phyloP scores from a whole-genome alignment of 371 early-diverging fungal genomes.

The Mucor indicus region DNA sequence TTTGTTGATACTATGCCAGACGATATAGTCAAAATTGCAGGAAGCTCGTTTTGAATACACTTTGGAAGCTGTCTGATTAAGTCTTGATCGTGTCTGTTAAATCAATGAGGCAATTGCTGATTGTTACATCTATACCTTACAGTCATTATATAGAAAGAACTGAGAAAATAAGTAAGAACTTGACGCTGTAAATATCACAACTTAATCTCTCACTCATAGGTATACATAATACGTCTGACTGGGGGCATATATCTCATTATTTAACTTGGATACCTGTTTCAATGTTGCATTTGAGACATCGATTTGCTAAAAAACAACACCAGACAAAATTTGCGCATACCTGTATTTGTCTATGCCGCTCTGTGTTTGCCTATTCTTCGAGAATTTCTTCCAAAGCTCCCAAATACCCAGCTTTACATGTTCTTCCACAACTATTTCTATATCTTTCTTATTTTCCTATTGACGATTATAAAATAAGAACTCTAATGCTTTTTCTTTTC shows the following conservation, averaged over 20 bases:
- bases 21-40: too few species aligned
- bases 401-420: slow-evolving; percentile 9
- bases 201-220: too few species aligned
- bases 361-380: slow-evolving; percentile 7
- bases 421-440: slow-evolving; percentile 15
- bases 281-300: too few species aligned
- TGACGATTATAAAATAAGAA: slow-evolving; percentile 6
- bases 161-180: too few species aligned
- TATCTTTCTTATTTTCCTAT: slow-evolving; percentile 9
- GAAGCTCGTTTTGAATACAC: too few species aligned
- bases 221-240: too few species aligned
- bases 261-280: too few species aligned
- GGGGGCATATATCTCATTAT: too few species aligned
- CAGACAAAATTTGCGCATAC: slow-evolving; percentile 11
- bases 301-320: slow-evolving; percentile 7
- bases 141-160: background rate
- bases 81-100: background rate
- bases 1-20: too few species aligned
- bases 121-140: background rate
- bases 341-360: slow-evolving; percentile 10
- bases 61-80: too few species aligned
- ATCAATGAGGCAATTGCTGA: background rate
- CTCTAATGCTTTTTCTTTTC: slow-evolving; percentile 5
- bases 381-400: slow-evolving; percentile 15
- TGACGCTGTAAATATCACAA: too few species aligned